Evolutionary conservation across 306 rosid species (phyloP), one percentile per base, ranked within the genome.

Genomic region (Prunus fruticosa): DNA sequence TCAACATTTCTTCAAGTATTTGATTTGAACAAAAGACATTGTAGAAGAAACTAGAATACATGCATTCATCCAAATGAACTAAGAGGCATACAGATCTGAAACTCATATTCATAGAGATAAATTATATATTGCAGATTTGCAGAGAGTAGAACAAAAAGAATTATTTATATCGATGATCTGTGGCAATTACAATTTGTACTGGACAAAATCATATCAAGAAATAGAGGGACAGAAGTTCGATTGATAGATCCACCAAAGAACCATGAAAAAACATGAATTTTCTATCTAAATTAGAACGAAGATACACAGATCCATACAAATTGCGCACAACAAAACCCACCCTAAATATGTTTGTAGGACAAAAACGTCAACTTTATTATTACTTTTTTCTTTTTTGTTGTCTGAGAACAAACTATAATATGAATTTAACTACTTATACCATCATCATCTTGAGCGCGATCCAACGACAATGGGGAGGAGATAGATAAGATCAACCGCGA

Each of bases 221-320:
- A 12, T 27, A 28, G 34, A 61, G 38, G 27, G 4, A 49, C 43
- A 72, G 50, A 68, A 78, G 28, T 60, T 51, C 19, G 56, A 43
- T 16, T 70, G 14, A 80, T 45, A 84, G 89, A 84, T 80, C 84
- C 84, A 82, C 79, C 72, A 67, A 49, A 27, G 20, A 61, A 46
- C 43, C 13, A 22, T 3, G 22, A 53, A 78, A n/a, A 57, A 57
- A 10, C 41, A 8, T 11, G 78, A 65, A 52, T 74, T 79, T 52
- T 46, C 65, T 73, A 67, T 27, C 78, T 74, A 54, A 69, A 38
- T 12, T 53, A 63, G 34, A 81, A 65, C 25, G 63, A 83, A 62
- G 75, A 3, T 67, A 72, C 69, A 74, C 64, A 81, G 75, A 82
- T 87, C 76, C 84, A 58, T 75, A 70, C 84, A 87, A 6, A 87